Evolutionary conservation across 1,284 basidiomycete genomes (phyloP).

Genomic region (Malassezia pachydermatis): DNA sequence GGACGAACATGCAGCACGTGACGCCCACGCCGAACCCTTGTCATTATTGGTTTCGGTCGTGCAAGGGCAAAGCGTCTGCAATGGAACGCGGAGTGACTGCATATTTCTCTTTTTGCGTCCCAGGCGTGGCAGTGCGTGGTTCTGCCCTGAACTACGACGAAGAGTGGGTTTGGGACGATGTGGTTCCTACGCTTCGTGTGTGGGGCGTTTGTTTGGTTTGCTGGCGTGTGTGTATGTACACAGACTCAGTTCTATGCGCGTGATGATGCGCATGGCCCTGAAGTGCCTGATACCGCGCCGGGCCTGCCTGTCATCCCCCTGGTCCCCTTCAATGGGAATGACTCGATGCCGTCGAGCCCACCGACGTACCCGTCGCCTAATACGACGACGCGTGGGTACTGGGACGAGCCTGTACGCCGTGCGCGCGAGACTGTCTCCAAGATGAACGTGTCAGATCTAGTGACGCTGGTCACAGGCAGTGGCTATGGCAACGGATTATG

Average conservation of each 20-base stretch:
- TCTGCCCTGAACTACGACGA: not conserved
- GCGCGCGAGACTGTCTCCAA: slow-evolving; percentile 47
- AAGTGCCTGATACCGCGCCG: slow-evolving; percentile 5
- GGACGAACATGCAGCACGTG: no score
- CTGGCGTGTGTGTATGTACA: no score
- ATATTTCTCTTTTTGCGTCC: no score
- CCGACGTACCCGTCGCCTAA: slow-evolving; percentile 31
- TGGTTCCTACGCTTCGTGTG: not conserved
- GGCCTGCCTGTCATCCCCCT: slow-evolving; percentile 3
- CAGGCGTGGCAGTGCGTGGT: not conserved
- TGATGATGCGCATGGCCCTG: slow-evolving; percentile 2
- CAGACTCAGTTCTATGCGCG: not conserved
- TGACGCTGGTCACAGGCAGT: slow-evolving; percentile 50
- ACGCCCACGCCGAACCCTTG: no score
- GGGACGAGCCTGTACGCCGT: slow-evolving; percentile 57
- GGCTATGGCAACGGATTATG: slow-evolving; percentile 29
- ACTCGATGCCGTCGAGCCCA: slow-evolving; percentile 29
- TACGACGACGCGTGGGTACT: slow-evolving; percentile 49
- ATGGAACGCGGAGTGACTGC: no score
- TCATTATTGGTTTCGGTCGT: no score
- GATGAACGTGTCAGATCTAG: slow-evolving; percentile 52
- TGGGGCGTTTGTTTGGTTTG: not conserved
- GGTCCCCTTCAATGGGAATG: slow-evolving; percentile 25
- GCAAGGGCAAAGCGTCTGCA: no score
- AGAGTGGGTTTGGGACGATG: not conserved